Percentiles rank a stretch among this genome's conserved stretches.
Conservation (phyloP, 306 rosid genomes). For the Castanopsis chinensis region DNA sequence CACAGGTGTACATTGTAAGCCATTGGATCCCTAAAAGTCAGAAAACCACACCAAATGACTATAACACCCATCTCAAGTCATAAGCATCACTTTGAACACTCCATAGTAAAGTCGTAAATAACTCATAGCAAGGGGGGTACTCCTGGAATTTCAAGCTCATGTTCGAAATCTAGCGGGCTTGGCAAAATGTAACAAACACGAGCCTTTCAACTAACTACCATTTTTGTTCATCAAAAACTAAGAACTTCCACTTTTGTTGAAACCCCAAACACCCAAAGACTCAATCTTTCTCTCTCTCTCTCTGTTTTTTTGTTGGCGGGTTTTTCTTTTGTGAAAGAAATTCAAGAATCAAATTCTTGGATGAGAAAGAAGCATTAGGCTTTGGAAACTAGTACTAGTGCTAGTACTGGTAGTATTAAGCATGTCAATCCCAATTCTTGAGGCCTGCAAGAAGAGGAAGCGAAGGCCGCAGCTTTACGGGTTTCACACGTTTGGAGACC, state of each 20-base stretch:
- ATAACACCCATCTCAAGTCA: neutral
- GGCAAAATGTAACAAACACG: neutral
- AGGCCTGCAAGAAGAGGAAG: constrained; percentile 65
- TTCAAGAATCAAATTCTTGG: constrained; percentile 19
- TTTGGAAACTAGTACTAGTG: neutral
- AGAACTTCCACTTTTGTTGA: too few relatives aligned
- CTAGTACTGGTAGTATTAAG: too few relatives aligned
- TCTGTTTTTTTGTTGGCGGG: neutral
- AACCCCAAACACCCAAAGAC: too few relatives aligned
- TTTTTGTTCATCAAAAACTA: too few relatives aligned
- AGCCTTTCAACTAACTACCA: neutral
- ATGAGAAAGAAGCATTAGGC: constrained; percentile 12
- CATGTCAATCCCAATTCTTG: constrained; percentile 60
- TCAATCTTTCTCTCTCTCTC: neutral
- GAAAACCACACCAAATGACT: neutral
- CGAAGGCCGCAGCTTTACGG: constrained; percentile 54
- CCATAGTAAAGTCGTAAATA: too few relatives aligned
- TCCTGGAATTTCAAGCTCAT: neutral
- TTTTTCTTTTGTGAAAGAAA: neutral
- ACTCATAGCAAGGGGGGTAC: neutral
- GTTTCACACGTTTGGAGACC: constrained; percentile 62
- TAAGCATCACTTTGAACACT: too few relatives aligned
- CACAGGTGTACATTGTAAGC: neutral
- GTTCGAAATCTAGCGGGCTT: too few relatives aligned
- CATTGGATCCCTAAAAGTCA: neutral